Evolutionary conservation across 805 yeast genomes (phyloP), one percentile per base, ranked within the genome.

Genomic region (Isabelozyma pseudorhagii): DNA sequence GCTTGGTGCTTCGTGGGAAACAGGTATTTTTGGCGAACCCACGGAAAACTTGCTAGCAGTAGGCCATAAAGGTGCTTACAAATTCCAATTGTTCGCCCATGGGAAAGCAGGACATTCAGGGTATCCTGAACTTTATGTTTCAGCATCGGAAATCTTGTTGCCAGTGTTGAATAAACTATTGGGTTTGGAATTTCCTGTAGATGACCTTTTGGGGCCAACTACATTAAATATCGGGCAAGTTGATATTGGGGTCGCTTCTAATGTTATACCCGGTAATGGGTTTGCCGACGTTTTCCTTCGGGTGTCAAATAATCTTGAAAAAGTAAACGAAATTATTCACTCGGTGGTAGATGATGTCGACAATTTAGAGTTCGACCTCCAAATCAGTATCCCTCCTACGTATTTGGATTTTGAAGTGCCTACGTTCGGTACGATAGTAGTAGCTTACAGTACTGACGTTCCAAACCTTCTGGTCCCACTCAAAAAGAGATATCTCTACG

Each of bases 11-110:
- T 59, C 64, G 8, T 85, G 88, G 88, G 79, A 80, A 9, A 56
- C 79, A 8, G 90, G 78, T 13, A 74, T 86, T 29, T 85, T 85
- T 66, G 91, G 91, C 10, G 92, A 85, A 62, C 92, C 92, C 9
- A 85, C 92, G 0, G 89, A 84, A 54, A 70, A 78, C 60, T 83
- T 81, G 56, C 69, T 85, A 17, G 89, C 87, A 11, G 79, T 78
- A 5, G 91, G 90, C 10, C 92, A 85, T 60, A 85, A 85, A 63
- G 89, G 89, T 13, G 67, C 74, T 38, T 78, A 70, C 42, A 55
- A 67, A 46, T 75, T 78, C 36, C 59, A 68, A 5, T 51, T 82
- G 25, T 51, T 61, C 14, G 80, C 77, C n/a, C 55, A 60, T n/a
- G 90, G 89, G 3, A 71, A 74, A 48, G 79, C 88, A 1, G 68